These are phyloP conservation scores for Aschersonia sp. DNA, from an alignment of 2,329 filamentous ascomycete species.

Conservation along the genomic window DNA sequence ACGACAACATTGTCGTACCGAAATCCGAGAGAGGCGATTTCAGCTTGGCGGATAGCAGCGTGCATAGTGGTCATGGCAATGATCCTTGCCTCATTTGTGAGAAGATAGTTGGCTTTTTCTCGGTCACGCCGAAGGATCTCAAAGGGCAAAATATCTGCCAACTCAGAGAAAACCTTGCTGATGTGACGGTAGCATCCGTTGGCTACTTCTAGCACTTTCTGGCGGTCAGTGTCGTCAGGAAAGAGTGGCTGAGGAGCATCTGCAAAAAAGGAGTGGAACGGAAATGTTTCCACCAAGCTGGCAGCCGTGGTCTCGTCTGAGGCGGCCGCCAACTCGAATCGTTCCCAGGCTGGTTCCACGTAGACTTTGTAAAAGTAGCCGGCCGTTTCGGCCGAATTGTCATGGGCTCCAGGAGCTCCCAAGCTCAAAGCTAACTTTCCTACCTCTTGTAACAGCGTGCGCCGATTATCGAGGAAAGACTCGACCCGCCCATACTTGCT, in stretches of 20 bases:
- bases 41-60: constrained; percentile 81
- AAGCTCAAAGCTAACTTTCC: constrained; percentile 74
- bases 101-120: constrained; percentile 90
- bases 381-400: constrained; percentile 89
- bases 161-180: constrained; percentile 75
- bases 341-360: constrained; percentile 74
- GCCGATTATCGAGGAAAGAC: constrained; percentile 81
- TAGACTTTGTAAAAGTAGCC: constrained; percentile 94
- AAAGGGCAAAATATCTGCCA: constrained; percentile 88
- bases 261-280: constrained; percentile 77
- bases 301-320: constrained; percentile 39
- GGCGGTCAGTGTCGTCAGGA: constrained; percentile 47
- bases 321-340: constrained; percentile 51
- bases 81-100: constrained; percentile 91
- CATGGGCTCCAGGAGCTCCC: constrained; percentile 81
- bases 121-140: constrained; percentile 79
- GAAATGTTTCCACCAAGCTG: constrained; percentile 61
- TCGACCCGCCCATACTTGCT: constrained; percentile 92
- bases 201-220: constrained; percentile 59
- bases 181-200: constrained; percentile 82
- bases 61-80: constrained; percentile 98
- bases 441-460: constrained; percentile 67
- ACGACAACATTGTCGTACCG: constrained; percentile 96
- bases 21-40: constrained; percentile 86
- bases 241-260: constrained; percentile 82